Percentiles rank a stretch among this genome's conserved stretches.
Evolutionary conservation across 164 flowering plant genomes (phyloP).

Genomic region (Buxus sempervirens): DNA sequence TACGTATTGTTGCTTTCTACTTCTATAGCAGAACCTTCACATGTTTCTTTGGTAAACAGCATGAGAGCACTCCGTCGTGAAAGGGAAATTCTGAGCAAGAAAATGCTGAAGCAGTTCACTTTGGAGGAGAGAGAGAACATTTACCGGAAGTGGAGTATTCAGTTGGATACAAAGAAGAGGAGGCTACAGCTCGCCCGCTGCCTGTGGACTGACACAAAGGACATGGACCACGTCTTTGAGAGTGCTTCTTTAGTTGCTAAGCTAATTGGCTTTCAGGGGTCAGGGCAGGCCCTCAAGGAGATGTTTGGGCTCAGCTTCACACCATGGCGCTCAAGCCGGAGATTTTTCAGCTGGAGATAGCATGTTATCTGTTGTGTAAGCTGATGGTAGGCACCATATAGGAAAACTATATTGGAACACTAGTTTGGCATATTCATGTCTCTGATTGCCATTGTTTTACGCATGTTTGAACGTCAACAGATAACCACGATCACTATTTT

Average conservation of each 20-base stretch:
- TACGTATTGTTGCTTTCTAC: too few relatives aligned
- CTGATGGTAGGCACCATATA: constrained; percentile 6
- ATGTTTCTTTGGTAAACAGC: constrained; percentile 33
- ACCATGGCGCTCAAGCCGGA: constrained; percentile 39
- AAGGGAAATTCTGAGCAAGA: constrained; percentile 66
- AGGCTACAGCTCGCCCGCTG: constrained; percentile 54
- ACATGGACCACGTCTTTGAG: constrained; percentile 54
- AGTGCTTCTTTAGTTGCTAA: constrained; percentile 76
- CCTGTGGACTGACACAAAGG: constrained; percentile 61
- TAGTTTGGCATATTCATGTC: not conserved
- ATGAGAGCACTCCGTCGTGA: constrained; percentile 58
- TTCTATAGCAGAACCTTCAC: not conserved
- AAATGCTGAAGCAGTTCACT: constrained; percentile 58
- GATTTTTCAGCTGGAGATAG: constrained; percentile 56
- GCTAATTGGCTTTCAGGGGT: constrained; percentile 53
- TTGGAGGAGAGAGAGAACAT: constrained; percentile 56
- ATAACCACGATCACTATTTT: too few relatives aligned
- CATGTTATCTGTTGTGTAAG: constrained; percentile 35
- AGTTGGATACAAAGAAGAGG: constrained; percentile 59
- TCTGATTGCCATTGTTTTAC: not conserved
- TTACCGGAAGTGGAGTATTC: constrained; percentile 74
- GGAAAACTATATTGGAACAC: not conserved
- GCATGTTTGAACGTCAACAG: too few relatives aligned
- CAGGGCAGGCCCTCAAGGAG: constrained; percentile 70
- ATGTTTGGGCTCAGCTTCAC: constrained; percentile 92